Evolutionary conservation across 768 basidiomycete species (phyloP), one percentile per base, ranked within the genome.

Genomic region (Boletus coccyginus): DNA sequence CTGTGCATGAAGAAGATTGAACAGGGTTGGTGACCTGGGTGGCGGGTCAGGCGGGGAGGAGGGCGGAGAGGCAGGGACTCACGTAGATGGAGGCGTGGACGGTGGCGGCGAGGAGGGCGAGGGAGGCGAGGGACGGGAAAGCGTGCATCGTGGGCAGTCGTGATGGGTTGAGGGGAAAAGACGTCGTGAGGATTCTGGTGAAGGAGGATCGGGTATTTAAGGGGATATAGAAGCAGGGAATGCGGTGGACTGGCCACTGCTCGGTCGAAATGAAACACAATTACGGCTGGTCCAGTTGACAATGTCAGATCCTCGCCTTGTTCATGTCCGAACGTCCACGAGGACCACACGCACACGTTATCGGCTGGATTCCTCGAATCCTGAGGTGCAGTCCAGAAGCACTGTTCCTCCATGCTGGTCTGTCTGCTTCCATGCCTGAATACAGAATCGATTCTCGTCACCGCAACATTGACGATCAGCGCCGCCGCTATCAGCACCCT

Each of bases 21-120:
- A 69, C 58, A 32, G 87, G 85, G 50, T 73, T 59, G 36, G 78
- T 75, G 38, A 86, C 74, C 84, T 86, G 52, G 9, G 21, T 0
- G 33, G 5, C 7, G 47, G 39, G 33, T 48, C 33, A 51, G 46
- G 41, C 4, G 6, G 42, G 17, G 27, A 19, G 11, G 13, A 19
- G 0, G 0, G 43, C 0, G 14, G 10, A 7, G 31, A 2, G 24
- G 3, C 3, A n/a, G 14, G 14, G 4, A 62, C 66, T 48, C 47
- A 69, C 68, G 32, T 67, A 67, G 56, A 69, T 2, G 16, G 21
- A 16, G 0, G 61, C 68, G 11, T 55, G 52, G 27, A 53, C 66
- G 45, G 13, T 44, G n/a, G 59, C n/a, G 7, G 50, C 64, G 36
- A 67, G 38, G 50, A 69, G 52, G 57, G 55, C 61, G 32, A 68